These are phyloP conservation scores for Candida pseudoviswanathii DNA, from an alignment of 1,139 yeast genomes.

Conservation along the genomic window DNA sequence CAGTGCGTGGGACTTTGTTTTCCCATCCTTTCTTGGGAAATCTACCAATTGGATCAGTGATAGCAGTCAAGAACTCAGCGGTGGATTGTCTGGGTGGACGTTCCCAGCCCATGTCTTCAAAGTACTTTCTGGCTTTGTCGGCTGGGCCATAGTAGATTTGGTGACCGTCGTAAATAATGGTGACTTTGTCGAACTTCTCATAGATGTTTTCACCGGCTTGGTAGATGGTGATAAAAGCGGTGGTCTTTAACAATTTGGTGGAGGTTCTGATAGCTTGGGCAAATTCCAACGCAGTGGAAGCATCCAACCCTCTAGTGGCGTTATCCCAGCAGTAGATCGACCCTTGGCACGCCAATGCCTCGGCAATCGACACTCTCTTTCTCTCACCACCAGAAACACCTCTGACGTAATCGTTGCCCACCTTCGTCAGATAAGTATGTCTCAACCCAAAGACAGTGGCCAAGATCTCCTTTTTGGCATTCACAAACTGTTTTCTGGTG, in stretches of 20 bases:
- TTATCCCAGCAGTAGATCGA: constrained; percentile 71
- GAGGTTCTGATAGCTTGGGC: constrained; percentile 62
- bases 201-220: constrained; percentile 73
- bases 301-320: constrained; percentile 76
- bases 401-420: constrained; percentile 53
- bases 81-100: constrained; percentile 67
- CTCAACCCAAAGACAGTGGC: constrained; percentile 59
- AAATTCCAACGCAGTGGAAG: constrained; percentile 72
- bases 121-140: constrained; percentile 52
- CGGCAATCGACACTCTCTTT: constrained; percentile 77
- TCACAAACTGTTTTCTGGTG: constrained; percentile 49
- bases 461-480: constrained; percentile 50
- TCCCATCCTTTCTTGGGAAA: constrained; percentile 48
- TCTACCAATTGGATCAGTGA: constrained; percentile 60
- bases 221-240: constrained; percentile 63
- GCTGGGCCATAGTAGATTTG: constrained; percentile 65
- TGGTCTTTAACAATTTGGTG: constrained; percentile 55
- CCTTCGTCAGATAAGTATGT: constrained; percentile 27
- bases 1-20: constrained; percentile 54
- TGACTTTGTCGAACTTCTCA: constrained; percentile 63
- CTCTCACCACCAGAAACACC: constrained; percentile 90
- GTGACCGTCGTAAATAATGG: constrained; percentile 58
- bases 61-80: constrained; percentile 70
- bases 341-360: constrained; percentile 61
- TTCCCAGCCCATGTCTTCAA: constrained; percentile 60